These are phyloP conservation scores for Salvia splendens DNA, from an alignment of 257 asterid species.

Conservation along the genomic window DNA sequence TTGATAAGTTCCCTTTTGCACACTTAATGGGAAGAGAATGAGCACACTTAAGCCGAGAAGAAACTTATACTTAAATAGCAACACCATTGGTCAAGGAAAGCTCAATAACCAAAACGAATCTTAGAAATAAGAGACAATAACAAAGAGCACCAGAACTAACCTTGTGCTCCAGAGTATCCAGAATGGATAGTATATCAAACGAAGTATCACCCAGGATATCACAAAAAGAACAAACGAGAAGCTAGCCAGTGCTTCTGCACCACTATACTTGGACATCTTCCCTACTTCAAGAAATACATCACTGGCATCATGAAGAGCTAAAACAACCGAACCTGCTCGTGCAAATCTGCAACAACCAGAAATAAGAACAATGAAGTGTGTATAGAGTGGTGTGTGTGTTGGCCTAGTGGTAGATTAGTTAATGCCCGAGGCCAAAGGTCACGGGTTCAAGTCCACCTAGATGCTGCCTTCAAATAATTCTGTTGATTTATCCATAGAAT, in stretches of 20 bases:
- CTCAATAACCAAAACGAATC: constrained; percentile 8
- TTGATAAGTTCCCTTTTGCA: background rate
- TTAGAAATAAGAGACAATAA: background rate
- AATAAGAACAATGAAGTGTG: constrained; percentile 5
- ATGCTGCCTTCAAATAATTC: too few relatives aligned
- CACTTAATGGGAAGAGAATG: background rate
- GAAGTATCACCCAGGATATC: constrained; percentile 90
- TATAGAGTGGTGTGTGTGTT: too few relatives aligned
- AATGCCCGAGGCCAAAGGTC: too few relatives aligned
- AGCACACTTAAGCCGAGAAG: background rate
- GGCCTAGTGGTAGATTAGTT: too few relatives aligned
- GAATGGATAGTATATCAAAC: constrained; percentile 88
- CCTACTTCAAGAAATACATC: constrained; percentile 95
- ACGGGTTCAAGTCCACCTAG: too few relatives aligned
- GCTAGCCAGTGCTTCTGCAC: constrained; percentile 85
- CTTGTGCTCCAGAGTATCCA: constrained; percentile 99
- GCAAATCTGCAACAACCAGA: constrained; percentile 70
- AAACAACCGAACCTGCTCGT: constrained; percentile 83
- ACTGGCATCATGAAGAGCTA: constrained; percentile 98
- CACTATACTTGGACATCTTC: constrained; percentile 98
- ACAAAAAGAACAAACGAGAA: constrained; percentile 81
- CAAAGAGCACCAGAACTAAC: constrained; percentile 37
- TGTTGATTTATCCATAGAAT: too few relatives aligned
- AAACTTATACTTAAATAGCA: background rate
- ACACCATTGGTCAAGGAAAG: constrained; percentile 1